phyloP scores from a whole-genome alignment of 768 basidiomycete species.

The Porpolomopsis calyptriformis region DNA sequence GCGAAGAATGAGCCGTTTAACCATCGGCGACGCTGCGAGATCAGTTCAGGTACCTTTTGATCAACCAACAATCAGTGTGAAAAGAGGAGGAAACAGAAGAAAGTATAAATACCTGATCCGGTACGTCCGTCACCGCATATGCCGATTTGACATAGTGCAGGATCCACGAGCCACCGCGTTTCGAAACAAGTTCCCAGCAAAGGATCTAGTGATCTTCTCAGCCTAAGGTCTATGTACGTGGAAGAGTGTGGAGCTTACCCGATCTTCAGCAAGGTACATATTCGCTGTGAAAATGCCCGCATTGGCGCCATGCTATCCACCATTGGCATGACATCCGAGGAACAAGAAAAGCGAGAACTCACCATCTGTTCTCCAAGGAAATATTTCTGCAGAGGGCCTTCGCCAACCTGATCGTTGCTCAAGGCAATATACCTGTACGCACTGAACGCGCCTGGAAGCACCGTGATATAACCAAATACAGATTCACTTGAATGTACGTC shows the following conservation, averaged over 20 bases:
- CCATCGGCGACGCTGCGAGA: constrained; percentile 93
- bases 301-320: constrained; percentile 56
- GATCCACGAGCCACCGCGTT: constrained; percentile 81
- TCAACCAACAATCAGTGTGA: neutral
- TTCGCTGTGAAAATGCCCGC: constrained; percentile 92
- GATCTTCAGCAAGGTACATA: constrained; percentile 93
- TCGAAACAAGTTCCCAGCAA: constrained; percentile 97
- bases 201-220: constrained; percentile 48
- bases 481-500: constrained; percentile 40
- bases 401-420: constrained; percentile 72
- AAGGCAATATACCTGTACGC: constrained; percentile 87
- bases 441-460: constrained; percentile 86
- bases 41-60: constrained; percentile 73
- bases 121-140: constrained; percentile 87
- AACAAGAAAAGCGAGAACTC: constrained; percentile 10
- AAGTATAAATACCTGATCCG: constrained; percentile 54
- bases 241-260: constrained; percentile 29
- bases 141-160: constrained; percentile 96
- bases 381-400: constrained; percentile 90
- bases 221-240: neutral
- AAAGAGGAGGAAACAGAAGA: neutral
- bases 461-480: constrained; percentile 90
- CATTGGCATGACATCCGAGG: neutral
- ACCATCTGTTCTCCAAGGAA: constrained; percentile 95
- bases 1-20: constrained; percentile 98